phyloP scores from a whole-genome alignment of 2,329 filamentous ascomycete genomes.

The Calonectria naviculata region DNA sequence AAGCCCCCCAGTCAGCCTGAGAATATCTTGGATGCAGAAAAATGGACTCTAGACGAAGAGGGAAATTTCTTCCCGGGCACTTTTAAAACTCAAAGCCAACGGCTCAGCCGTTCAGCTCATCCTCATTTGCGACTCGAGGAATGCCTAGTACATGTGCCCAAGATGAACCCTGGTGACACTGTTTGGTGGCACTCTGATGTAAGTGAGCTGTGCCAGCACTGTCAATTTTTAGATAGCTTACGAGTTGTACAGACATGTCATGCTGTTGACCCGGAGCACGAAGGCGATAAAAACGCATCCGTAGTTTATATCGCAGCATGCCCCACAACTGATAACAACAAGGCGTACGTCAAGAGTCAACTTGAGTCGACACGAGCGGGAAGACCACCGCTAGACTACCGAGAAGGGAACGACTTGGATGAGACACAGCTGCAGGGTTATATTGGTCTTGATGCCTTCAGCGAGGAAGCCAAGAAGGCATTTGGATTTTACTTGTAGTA shows the following conservation, averaged over 20 bases:
- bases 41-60: conserved; percentile 49
- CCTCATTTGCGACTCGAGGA: conserved; percentile 52
- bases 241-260: conserved; percentile 43
- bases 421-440: conserved; percentile 27
- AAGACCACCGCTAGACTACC: conserved; percentile 14
- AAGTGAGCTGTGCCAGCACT: conserved; percentile 10
- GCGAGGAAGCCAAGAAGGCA: conserved; percentile 17
- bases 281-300: conserved; percentile 44
- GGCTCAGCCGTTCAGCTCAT: conserved; percentile 40
- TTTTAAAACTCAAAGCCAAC: conserved; percentile 38
- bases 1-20: conserved; percentile 39
- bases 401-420: conserved; percentile 15
- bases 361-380: conserved; percentile 22
- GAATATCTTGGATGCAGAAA: conserved; percentile 48
- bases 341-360: conserved; percentile 35
- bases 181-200: conserved; percentile 44
- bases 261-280: conserved; percentile 52
- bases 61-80: conserved; percentile 52
- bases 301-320: conserved; percentile 51
- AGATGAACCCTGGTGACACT: conserved; percentile 22
- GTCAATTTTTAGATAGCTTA: neutral
- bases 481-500: conserved; percentile 22
- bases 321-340: conserved; percentile 45
- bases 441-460: conserved; percentile 14
- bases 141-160: conserved; percentile 50